Evolutionary conservation across 306 rosid genomes (phyloP), one percentile per base, ranked within the genome.

Genomic region (Cucumis melo): DNA sequence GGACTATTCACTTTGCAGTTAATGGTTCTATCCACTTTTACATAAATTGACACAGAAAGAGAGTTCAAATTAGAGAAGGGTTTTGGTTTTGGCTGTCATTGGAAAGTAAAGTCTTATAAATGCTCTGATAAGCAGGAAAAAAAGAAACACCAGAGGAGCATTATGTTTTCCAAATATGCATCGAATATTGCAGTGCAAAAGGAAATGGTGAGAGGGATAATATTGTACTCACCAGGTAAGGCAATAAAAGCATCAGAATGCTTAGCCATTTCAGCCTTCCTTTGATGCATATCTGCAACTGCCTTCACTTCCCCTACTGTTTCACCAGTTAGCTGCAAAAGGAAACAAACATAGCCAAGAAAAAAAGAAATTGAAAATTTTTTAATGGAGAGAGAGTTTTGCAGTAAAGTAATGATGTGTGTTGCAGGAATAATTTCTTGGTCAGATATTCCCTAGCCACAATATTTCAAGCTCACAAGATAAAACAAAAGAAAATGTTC

Each of bases 211-310:
- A 34, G 66, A 21, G 24, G 24, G 59, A 4, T 46, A 24, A 14
- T 78, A 90, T 61, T 42, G 20, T 78, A 90, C 92, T 7, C 83
- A 93, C 98, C 98, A 0, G 98, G 98, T 76, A 94, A 88, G 84
- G 98, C 98, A 86, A 94, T 94, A 77, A 94, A 94, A 76, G 98
- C 98, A 85, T 94, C 98, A 58, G 98, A 94, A 24, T 88, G 96
- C 84, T 62, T 87, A 55, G 98, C 91, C 98, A 94, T 94, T 84
- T 94, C 98, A 11, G 98, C 98, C 83, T 94, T 94, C 87, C 98
- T 90, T 86, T 92, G 97, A 84, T 94, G 98, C 98, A 94, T 94
- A 84, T 90, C 97, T 77, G 97, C 94, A 36, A 94, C 98, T 75
- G 98, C 92, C 81, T 90, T 94, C 85, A 91, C 96, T 84, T 94